Conservation (phyloP, 768 basidiomycete genomes). For the Kwoniella sp. region DNA sequence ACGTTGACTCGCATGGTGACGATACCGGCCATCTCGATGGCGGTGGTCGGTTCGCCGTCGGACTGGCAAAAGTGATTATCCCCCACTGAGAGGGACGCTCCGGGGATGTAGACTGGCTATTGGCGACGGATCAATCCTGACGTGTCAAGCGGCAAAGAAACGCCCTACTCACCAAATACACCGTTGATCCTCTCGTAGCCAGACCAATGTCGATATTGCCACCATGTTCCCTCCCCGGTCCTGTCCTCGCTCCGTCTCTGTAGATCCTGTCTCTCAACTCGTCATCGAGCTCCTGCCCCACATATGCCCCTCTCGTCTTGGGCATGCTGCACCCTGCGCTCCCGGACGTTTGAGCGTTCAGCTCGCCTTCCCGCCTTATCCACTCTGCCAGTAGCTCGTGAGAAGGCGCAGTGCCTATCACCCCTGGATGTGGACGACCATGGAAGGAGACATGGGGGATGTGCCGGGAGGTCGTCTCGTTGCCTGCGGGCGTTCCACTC, state of each 20-base stretch:
- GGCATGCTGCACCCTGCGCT: slow-evolving; percentile 54
- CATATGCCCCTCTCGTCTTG: slow-evolving; percentile 59
- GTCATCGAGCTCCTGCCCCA: slow-evolving; percentile 62
- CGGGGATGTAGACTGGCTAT: slow-evolving; percentile 72
- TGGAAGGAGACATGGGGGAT: slow-evolving; percentile 75
- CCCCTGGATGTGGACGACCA: slow-evolving; percentile 69
- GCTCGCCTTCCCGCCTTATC: slow-evolving; percentile 66
- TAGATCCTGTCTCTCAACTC: slow-evolving; percentile 58
- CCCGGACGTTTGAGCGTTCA: slow-evolving; percentile 52
- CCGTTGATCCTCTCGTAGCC: slow-evolving; percentile 48
- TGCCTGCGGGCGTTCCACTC: slow-evolving; percentile 47
- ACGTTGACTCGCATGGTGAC: slow-evolving; percentile 68
- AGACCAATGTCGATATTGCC: slow-evolving; percentile 69
- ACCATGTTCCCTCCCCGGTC: slow-evolving; percentile 74
- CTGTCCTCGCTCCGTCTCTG: slow-evolving; percentile 66
- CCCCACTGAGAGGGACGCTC: slow-evolving; percentile 71
- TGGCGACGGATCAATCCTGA: too few relatives aligned
- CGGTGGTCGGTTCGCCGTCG: slow-evolving; percentile 58
- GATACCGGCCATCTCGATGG: slow-evolving; percentile 74
- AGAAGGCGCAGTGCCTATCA: slow-evolving; percentile 69
- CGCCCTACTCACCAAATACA: slow-evolving; percentile 18
- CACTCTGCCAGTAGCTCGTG: slow-evolving; percentile 67
- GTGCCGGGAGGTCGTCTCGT: slow-evolving; percentile 70
- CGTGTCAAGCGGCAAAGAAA: too few relatives aligned
- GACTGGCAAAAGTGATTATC: slow-evolving; percentile 77